Base-by-base conservation (phyloP, 2,329 filamentous ascomycete genomes). In the Ophiosphaerella korrae region DNA sequence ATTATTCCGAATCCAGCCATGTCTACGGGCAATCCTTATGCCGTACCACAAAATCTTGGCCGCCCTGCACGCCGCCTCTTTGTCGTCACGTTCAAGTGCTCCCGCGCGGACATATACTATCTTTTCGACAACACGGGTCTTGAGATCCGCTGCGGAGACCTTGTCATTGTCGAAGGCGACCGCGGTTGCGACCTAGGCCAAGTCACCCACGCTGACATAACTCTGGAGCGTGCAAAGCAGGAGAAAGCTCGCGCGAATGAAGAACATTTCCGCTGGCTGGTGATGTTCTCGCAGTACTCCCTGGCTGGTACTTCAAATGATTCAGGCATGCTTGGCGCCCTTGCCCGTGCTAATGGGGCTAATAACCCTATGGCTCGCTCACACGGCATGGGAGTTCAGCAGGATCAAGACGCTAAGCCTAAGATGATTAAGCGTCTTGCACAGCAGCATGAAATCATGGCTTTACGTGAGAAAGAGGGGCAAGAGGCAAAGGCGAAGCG, bases 401-500 rank as follows among this genome's bases (percentile, higher is more conserved):
- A 65, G n/a, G 71, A 74, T n/a, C 58, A 66, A 8, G 93, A 97
- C 63, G 83, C 96, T 50, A 95, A 96, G 70, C 93, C 94, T 0
- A 97, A 97, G 76, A 86, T 97, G 72, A 97, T 99, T 76, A 97
- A 97, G 76, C 88, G 94, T 31, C 84, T 97, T 43, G 94, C 94
- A 2, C 92, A 95, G 69, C 86, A 85, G 50, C 92, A 97, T 70
- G 94, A 99, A 75, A 89, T 97, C 39, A 84, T 92, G 62, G 87
- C 88, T 53, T 80, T 99, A 58, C 87, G 91, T 53, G 94, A 97
- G 66, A 99, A 99, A 73, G 94, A 99, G 77, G 93, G 92, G 34
- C 94, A 95, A 57, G 94, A 99, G 74, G 94, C 94, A 14, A 97
- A 97, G 74, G 94, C 94, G 1, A 97, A 99, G 78, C 86, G 94